Percentiles rank a stretch among this genome's conserved stretches.
Evolutionary conservation across 768 basidiomycete genomes (phyloP).

Genomic region (Trametes sanguinea): DNA sequence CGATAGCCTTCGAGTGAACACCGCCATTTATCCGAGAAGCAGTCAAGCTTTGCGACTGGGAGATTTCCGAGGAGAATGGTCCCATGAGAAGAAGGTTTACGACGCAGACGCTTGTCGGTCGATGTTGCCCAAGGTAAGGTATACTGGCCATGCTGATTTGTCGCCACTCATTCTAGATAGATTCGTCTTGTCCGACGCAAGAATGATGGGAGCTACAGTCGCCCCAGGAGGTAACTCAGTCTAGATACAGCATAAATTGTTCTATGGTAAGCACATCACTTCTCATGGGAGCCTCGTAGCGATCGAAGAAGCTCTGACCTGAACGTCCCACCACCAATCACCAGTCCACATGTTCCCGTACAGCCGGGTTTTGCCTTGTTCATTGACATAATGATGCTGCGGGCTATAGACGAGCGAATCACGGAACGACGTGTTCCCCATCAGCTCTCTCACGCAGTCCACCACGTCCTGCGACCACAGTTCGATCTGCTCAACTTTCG

Average conservation of each 20-base stretch:
- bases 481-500: constrained; percentile 21
- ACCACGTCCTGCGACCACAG: constrained; percentile 37
- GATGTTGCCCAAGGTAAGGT: constrained; percentile 37
- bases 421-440: constrained; percentile 36
- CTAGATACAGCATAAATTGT: too few species aligned
- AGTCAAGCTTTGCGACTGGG: too few species aligned
- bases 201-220: too few species aligned
- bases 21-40: too few species aligned
- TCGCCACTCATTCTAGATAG: constrained; percentile 29
- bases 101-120: constrained; percentile 23
- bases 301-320: constrained; percentile 36
- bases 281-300: too few species aligned
- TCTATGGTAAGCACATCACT: too few species aligned
- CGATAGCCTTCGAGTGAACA: constrained; percentile 1
- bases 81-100: constrained; percentile 17
- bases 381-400: constrained; percentile 37
- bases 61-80: too few species aligned
- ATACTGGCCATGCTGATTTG: constrained; percentile 36
- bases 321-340: constrained; percentile 52
- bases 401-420: constrained; percentile 35
- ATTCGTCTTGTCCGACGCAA: constrained; percentile 34
- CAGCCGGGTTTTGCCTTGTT: constrained; percentile 26
- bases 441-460: constrained; percentile 39
- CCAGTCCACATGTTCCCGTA: constrained; percentile 47
- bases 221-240: too few species aligned